A percentile compares a stretch with the other conserved stretches of the same genome.
phyloP scores from a whole-genome alignment of 1,284 basidiomycete species.

The Inonotus obliquus region DNA sequence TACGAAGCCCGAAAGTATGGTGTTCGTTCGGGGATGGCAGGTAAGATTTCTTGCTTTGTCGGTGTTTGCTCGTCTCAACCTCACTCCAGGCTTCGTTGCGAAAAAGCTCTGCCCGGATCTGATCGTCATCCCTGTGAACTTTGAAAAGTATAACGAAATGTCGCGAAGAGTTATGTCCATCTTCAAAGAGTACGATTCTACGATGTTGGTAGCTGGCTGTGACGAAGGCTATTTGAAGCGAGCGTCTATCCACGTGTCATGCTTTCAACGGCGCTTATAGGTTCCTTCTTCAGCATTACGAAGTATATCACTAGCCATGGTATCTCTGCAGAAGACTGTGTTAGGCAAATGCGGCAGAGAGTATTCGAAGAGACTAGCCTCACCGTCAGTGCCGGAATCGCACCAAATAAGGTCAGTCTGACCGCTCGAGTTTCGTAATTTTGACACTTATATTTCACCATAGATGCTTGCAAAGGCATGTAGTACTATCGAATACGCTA shows the following conservation, averaged over 20 bases:
- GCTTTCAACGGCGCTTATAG: not conserved
- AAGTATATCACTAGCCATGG: constrained; percentile 65
- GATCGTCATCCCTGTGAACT: constrained; percentile 37
- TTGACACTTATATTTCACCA: constrained; percentile 21
- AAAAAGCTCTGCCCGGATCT: constrained; percentile 56
- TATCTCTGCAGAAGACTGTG: constrained; percentile 69
- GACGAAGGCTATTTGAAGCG: constrained; percentile 48
- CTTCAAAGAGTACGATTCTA: constrained; percentile 39
- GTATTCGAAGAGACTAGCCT: constrained; percentile 76
- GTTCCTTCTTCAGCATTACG: constrained; percentile 61
- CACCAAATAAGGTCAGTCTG: constrained; percentile 69
- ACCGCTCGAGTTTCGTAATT: constrained; percentile 30
- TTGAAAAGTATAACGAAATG: constrained; percentile 36
- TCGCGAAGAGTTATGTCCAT: constrained; percentile 29
- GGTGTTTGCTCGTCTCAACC: not conserved
- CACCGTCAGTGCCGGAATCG: constrained; percentile 92
- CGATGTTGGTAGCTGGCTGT: constrained; percentile 42
- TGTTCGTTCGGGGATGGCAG: constrained; percentile 42
- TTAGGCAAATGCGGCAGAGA: constrained; percentile 67
- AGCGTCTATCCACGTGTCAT: constrained; percentile 19
- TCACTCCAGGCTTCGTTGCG: constrained; percentile 41
- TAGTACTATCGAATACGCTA: constrained; percentile 22
- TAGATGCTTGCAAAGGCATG: constrained; percentile 70
- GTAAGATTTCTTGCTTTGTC: constrained; percentile 16
- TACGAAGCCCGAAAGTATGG: constrained; percentile 50